A percentile compares a stretch with the other conserved stretches of the same genome.
phyloP scores from a whole-genome alignment of 2,329 filamentous ascomycete species.

The Fusarium burgessii region DNA sequence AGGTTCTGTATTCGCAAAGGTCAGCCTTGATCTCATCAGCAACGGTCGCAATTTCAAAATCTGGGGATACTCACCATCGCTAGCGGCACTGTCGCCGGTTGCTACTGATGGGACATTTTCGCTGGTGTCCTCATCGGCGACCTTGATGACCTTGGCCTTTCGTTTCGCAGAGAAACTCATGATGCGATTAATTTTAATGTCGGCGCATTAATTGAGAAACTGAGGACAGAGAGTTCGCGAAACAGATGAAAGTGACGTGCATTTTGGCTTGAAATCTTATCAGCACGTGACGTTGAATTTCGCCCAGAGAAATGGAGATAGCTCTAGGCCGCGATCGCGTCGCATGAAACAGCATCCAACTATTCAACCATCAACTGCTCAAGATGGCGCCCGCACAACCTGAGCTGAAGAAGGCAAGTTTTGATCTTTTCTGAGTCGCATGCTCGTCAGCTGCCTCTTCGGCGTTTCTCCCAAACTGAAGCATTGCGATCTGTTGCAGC shows the following conservation, averaged over 20 bases:
- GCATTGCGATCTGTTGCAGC: neutral
- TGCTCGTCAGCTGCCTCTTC: too few relatives aligned
- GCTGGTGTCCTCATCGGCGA: conserved; percentile 69
- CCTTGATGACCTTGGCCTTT: conserved; percentile 82
- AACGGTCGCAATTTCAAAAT: conserved; percentile 40
- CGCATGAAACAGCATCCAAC: conserved; percentile 45
- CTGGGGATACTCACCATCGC: conserved; percentile 54
- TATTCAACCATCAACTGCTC: conserved; percentile 49
- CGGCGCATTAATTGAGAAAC: conserved; percentile 4
- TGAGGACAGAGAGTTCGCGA: conserved; percentile 27
- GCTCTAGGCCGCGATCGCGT: conserved; percentile 47
- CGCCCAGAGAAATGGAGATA: conserved; percentile 36
- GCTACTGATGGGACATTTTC: conserved; percentile 29
- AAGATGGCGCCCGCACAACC: conserved; percentile 99
- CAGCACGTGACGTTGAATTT: conserved; percentile 59
- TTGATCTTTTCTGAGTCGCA: neutral
- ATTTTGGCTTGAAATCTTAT: conserved; percentile 56
- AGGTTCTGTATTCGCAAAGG: conserved; percentile 47
- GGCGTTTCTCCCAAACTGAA: neutral
- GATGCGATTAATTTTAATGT: conserved; percentile 32
- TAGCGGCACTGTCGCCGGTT: conserved; percentile 45
- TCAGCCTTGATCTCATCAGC: conserved; percentile 55
- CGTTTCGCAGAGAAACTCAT: conserved; percentile 71
- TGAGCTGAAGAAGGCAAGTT: conserved; percentile 92
- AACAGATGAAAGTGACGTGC: conserved; percentile 40